These are phyloP conservation scores for Rickenella mellea DNA, from an alignment of 768 basidiomycete species.

Conservation along the genomic window DNA sequence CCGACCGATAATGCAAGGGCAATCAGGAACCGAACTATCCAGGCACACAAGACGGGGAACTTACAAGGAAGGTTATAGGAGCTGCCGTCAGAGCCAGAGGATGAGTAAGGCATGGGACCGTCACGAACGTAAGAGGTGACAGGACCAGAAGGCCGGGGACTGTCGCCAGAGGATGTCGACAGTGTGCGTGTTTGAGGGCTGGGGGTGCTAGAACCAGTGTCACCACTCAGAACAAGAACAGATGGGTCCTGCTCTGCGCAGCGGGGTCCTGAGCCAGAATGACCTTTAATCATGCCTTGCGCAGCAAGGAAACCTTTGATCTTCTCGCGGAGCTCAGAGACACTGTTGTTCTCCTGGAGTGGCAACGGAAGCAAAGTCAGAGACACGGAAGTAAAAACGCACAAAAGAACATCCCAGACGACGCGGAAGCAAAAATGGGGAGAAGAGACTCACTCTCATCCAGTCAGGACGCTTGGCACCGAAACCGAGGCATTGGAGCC, in stretches of 20 bases:
- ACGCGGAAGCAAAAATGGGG: slow-evolving; percentile 5
- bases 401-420: slow-evolving; percentile 2
- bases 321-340: slow-evolving; percentile 60
- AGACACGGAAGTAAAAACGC: slow-evolving; percentile 9
- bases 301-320: slow-evolving; percentile 73
- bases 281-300: slow-evolving; percentile 86
- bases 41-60: not conserved
- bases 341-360: slow-evolving; percentile 57
- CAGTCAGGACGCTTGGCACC: slow-evolving; percentile 81
- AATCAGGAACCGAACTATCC: slow-evolving; percentile 13
- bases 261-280: slow-evolving; percentile 62
- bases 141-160: slow-evolving; percentile 24
- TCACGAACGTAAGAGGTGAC: slow-evolving; percentile 16
- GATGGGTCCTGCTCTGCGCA: slow-evolving; percentile 45
- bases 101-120: slow-evolving; percentile 22
- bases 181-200: slow-evolving; percentile 39
- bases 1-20: slow-evolving; percentile 7
- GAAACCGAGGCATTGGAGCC: slow-evolving; percentile 79
- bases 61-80: slow-evolving; percentile 15
- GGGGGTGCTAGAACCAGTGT: slow-evolving; percentile 27
- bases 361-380: slow-evolving; percentile 1
- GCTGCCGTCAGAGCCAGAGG: slow-evolving; percentile 17
- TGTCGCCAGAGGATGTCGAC: slow-evolving; percentile 32
- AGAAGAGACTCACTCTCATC: slow-evolving; percentile 54
- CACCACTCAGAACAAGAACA: slow-evolving; percentile 42